Evolutionary conservation across 2,329 filamentous ascomycete species (phyloP).

Genomic region (Hymenoscyphus repandus): DNA sequence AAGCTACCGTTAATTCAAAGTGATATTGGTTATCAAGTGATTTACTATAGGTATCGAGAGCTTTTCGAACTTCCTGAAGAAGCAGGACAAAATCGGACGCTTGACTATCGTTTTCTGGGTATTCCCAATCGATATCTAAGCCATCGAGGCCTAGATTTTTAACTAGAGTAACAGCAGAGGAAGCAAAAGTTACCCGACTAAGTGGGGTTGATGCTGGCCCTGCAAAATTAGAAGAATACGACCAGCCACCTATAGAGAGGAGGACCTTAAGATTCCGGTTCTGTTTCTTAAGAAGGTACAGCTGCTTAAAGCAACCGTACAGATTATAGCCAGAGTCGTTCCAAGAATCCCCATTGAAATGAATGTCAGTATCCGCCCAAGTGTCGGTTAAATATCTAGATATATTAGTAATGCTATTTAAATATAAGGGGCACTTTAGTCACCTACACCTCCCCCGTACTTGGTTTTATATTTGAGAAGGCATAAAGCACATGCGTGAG

Average conservation of each 20-base stretch:
- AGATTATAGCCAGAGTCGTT: slow-evolving; percentile 62
- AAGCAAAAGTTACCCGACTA: slow-evolving; percentile 26
- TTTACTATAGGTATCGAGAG: slow-evolving; percentile 43
- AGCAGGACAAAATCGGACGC: slow-evolving; percentile 22
- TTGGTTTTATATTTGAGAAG: slow-evolving; percentile 69
- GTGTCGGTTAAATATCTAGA: slow-evolving; percentile 9
- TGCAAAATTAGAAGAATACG: slow-evolving; percentile 70
- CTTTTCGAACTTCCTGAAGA: slow-evolving; percentile 26
- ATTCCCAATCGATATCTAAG: slow-evolving; percentile 22
- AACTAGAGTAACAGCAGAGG: slow-evolving; percentile 11
- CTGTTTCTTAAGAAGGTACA: slow-evolving; percentile 69
- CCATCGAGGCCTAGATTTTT: slow-evolving; percentile 19
- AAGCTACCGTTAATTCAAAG: slow-evolving; percentile 49
- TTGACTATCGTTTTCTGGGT: slow-evolving; percentile 15
- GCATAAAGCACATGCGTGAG: slow-evolving; percentile 76
- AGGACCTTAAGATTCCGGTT: slow-evolving; percentile 75
- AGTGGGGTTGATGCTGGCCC: slow-evolving; percentile 55
- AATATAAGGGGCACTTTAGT: not conserved
- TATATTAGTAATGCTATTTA: not conserved
- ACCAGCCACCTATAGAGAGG: slow-evolving; percentile 79
- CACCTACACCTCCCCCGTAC: slow-evolving; percentile 67
- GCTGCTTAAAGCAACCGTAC: slow-evolving; percentile 73
- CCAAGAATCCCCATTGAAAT: slow-evolving; percentile 67
- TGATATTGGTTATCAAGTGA: slow-evolving; percentile 42
- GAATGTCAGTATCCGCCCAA: slow-evolving; percentile 40